Base-by-base conservation (phyloP, 306 rosid genomes). In the Hippophae rhamnoides region DNA sequence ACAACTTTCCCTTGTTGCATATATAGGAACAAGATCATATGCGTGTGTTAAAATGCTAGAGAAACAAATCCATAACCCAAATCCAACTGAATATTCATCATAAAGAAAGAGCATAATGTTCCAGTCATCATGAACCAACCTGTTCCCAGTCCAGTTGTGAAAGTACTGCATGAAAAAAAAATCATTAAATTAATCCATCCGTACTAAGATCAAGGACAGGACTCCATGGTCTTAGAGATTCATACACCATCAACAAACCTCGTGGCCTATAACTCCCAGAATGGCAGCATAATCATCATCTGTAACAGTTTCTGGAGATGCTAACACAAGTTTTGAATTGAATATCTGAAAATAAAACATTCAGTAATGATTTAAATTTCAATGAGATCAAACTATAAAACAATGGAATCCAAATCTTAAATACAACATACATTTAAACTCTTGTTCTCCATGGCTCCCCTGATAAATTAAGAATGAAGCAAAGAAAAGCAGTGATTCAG, bases 371-470 rank as follows among this genome's bases (percentile, higher is more conserved):
- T 56, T 6, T 52, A 38, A 61, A n/a, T 58, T 31, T 31, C 38
- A 69, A 47, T n/a, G 56, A 31, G 38, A 31, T 31, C 38, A 31
- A 31, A 31, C 44, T 40, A 48, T 61, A 46, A 61, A 66, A 61
- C 58, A n/a, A 27, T 45, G 25, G 46, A 41, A 27, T 54, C 27
- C 61, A 54, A 64, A 43, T n/a, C 43, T 14, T 31, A 26, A 12
- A 60, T 68, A 64, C 57, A 54, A 51, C 72, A 11, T 82, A 92
- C 97, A 72, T 92, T 92, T 80, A 92, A 84, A 78, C 97, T 92
- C 86, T 92, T 92, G 93, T 92, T 92, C 76, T 92, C 99, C 99
- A 92, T 92, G 54, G 99, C 99, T 72, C 99, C 99, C 99, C 99
- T 88, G 83, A 61, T 49, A 60, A 64, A 52, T 44, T 67, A 77